Evolutionary conservation across 495 filamentous ascomycete genomes (phyloP).

Genomic region (Tuber umbilicatum): DNA sequence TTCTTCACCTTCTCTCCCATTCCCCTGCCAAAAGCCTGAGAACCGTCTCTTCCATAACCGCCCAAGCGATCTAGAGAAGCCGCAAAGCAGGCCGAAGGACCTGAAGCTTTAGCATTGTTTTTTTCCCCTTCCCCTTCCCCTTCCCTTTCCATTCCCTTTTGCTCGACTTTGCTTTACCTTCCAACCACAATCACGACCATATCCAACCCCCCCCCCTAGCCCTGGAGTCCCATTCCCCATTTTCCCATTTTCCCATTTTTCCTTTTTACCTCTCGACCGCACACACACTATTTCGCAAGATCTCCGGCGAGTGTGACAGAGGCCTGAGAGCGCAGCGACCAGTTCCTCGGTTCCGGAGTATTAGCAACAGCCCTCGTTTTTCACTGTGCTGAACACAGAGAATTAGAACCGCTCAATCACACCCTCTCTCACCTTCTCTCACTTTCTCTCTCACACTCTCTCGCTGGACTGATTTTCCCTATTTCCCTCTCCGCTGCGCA

Average conservation of each 20-base stretch:
- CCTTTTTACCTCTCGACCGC: constrained; percentile 8
- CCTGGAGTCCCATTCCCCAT: background rate
- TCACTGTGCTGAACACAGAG: constrained; percentile 3
- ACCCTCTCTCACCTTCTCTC: background rate
- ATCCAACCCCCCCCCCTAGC: background rate
- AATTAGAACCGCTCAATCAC: background rate
- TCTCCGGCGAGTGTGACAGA: constrained; percentile 37
- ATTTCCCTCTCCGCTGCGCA: background rate
- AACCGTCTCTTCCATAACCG: background rate
- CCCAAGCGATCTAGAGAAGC: background rate
- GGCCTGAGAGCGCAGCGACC: constrained; percentile 27
- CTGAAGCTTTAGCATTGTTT: constrained; percentile 13
- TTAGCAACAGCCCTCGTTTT: constrained; percentile 13
- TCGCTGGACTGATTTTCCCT: background rate
- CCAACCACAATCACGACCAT: constrained; percentile 5
- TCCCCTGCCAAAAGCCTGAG: constrained; percentile 15
- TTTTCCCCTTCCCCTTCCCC: background rate
- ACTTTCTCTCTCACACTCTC: background rate
- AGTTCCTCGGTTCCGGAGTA: constrained; percentile 34
- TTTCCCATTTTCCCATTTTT: background rate
- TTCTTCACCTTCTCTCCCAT: constrained; percentile 7
- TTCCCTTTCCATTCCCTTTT: constrained; percentile 18
- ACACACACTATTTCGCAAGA: constrained; percentile 35
- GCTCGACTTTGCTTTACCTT: constrained; percentile 11
- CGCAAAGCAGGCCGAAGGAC: constrained; percentile 2